Evolutionary conservation across 1,284 basidiomycete species (phyloP).

Genomic region (Melampsora larici-populina): DNA sequence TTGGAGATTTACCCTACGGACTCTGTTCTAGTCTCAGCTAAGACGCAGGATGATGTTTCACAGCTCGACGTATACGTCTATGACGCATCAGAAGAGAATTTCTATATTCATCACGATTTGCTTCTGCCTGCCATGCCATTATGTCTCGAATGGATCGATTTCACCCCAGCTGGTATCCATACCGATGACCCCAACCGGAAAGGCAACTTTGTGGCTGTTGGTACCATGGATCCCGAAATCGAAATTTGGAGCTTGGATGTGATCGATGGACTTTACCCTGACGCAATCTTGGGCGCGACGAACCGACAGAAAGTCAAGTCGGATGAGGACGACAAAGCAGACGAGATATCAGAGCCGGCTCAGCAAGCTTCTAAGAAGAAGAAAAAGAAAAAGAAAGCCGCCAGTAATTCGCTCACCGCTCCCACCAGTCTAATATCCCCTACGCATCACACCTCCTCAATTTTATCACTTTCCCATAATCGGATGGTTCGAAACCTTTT

Average conservation of each 20-base stretch:
- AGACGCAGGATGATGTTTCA: slow-evolving; percentile 95
- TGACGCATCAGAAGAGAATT: slow-evolving; percentile 83
- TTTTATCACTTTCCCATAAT: slow-evolving; percentile 90
- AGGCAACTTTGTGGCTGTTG: slow-evolving; percentile 95
- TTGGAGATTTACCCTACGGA: slow-evolving; percentile 85
- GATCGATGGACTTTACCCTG: slow-evolving; percentile 90
- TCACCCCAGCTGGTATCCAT: slow-evolving; percentile 64
- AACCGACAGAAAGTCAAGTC: neutral
- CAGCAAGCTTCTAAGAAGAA: slow-evolving; percentile 65
- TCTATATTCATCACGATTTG: slow-evolving; percentile 96
- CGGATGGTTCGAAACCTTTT: slow-evolving; percentile 80
- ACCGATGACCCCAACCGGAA: slow-evolving; percentile 47
- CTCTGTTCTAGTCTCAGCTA: slow-evolving; percentile 85
- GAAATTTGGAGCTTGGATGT: slow-evolving; percentile 97
- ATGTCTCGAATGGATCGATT: slow-evolving; percentile 98
- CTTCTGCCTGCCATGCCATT: slow-evolving; percentile 97
- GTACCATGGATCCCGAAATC: slow-evolving; percentile 94
- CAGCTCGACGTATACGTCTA: slow-evolving; percentile 94
- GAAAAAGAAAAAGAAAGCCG: slow-evolving; percentile 84
- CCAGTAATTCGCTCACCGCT: neutral
- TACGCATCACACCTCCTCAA: slow-evolving; percentile 86
- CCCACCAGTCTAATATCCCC: slow-evolving; percentile 47
- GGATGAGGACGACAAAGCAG: slow-evolving; percentile 25
- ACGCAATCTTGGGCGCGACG: slow-evolving; percentile 71
- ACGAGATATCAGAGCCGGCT: slow-evolving; percentile 54